Evolutionary conservation across 305 asterid species (phyloP).

Genomic region (Solanum hybrid): DNA sequence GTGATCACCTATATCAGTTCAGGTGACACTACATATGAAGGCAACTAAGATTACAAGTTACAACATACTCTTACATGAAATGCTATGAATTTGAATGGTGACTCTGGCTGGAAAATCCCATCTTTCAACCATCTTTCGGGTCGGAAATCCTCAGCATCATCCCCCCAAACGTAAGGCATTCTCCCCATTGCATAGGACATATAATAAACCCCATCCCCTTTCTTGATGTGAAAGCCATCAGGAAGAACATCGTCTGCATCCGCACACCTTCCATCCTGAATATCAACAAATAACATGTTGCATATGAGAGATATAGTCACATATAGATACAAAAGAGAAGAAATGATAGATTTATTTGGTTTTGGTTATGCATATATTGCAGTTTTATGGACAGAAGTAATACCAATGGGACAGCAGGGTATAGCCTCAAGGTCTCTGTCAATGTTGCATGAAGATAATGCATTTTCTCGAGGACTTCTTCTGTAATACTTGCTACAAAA

Average conservation of each 20-base stretch:
- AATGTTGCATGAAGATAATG: slow-evolving; percentile 63
- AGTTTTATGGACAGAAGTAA: background rate
- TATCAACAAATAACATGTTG: background rate
- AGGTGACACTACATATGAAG: background rate
- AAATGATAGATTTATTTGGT: background rate
- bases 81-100: slow-evolving; percentile 64
- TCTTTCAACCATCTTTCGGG: slow-evolving; percentile 69
- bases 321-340: background rate
- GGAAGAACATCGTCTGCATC: slow-evolving; percentile 33
- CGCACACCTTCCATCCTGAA: slow-evolving; percentile 62
- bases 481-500: slow-evolving; percentile 37
- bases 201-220: slow-evolving; percentile 58
- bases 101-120: slow-evolving; percentile 53
- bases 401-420: slow-evolving; percentile 75
- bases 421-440: slow-evolving; percentile 62
- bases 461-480: slow-evolving; percentile 53
- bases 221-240: slow-evolving; percentile 49
- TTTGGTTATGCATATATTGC: background rate
- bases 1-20: background rate
- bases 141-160: slow-evolving; percentile 51
- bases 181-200: slow-evolving; percentile 68
- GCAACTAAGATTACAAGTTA: background rate
- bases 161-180: slow-evolving; percentile 61
- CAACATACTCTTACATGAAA: slow-evolving; percentile 41
- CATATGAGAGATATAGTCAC: background rate